A percentile compares a stretch with the other conserved stretches of the same genome.
Conservation (phyloP, 2,329 filamentous ascomycete species). For the Exophiala dermatitidis region DNA sequence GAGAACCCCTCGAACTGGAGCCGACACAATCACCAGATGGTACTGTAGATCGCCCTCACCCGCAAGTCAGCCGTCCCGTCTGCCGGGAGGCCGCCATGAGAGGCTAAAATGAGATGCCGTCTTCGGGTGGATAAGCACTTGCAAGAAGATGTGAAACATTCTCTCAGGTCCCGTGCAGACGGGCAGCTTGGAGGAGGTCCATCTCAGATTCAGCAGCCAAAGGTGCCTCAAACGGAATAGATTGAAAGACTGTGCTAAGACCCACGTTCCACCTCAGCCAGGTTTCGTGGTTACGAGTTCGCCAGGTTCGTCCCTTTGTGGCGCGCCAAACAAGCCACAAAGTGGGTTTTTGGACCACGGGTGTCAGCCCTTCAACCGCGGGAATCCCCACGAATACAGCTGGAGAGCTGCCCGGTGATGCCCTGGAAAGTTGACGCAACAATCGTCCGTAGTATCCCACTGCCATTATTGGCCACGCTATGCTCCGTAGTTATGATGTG, state of each 20-base stretch:
- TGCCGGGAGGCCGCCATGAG: constrained; percentile 12
- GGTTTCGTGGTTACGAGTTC: constrained; percentile 5
- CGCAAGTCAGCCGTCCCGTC: constrained; percentile 19
- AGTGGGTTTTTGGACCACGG: background rate
- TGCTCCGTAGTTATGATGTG: background rate
- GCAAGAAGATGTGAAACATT: background rate
- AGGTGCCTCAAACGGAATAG: constrained; percentile 13
- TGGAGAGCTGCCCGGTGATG: background rate
- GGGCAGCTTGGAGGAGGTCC: constrained; percentile 5
- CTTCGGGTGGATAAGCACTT: background rate
- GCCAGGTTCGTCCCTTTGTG: constrained; percentile 4
- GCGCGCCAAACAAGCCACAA: constrained; percentile 6
- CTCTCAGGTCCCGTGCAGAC: constrained; percentile 6
- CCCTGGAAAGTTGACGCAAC: background rate
- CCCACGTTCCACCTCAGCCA: constrained; percentile 3
- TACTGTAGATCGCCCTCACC: constrained; percentile 17
- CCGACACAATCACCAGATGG: constrained; percentile 15
- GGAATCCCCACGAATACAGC: constrained; percentile 4
- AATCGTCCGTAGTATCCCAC: too few species aligned
- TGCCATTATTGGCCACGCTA: too few species aligned
- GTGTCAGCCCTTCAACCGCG: constrained; percentile 10
- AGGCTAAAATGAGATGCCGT: background rate
- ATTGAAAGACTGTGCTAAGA: background rate
- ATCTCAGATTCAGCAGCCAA: constrained; percentile 12
- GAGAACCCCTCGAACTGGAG: constrained; percentile 6